Evolutionary conservation across 164 flowering plant species (phyloP), one percentile per base, ranked within the genome.

Genomic region (Aristolochia fimbriata): DNA sequence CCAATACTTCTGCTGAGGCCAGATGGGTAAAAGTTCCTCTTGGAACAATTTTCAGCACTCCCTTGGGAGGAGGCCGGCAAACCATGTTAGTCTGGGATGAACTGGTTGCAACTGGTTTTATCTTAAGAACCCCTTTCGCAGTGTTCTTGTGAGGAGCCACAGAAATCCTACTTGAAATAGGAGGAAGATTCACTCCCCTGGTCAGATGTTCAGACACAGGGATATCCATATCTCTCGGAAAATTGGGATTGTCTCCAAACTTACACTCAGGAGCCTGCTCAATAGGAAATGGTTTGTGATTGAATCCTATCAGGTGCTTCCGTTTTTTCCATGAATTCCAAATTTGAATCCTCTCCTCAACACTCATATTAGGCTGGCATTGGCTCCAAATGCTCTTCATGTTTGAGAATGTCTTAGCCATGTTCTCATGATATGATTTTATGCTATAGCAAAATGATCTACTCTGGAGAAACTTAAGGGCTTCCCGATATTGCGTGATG

Each of bases 21-120:
- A 37, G 63, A 17, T 43, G 61, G 23, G 15, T 23, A 6, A 68
- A 52, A 63, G 73, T 58, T 45, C 59, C 66, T 64, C 63, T 71
- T 20, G 75, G 71, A 27, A 69, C 66, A 49, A 69, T 65, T 68
- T 70, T 75, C 63, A 75, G 47, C 31, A 75, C 65, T 25, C 78
- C 78, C 56, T 69, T 75, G 9, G 76, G 73, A 41, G 66, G 27
- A 30, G 73, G 47, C 27, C 62, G 60, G 55, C 63, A 54, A 47
- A 58, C 56, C 21, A 20, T 12, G 27, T 30, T 31, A n/a, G 59
- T 66, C 27, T 64, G 69, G 15, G 53, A 41, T 24, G 61, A 41
- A 51, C 61, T 19, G 43, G 47, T 59, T 19, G 55, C 66, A 51
- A 59, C 41, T 47, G 64, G 53, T 69, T 72, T 75, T 47, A 67